A percentile compares a stretch with the other conserved stretches of the same genome.
Evolutionary conservation across 306 rosid species (phyloP).

Genomic region (Trifolium dubium): DNA sequence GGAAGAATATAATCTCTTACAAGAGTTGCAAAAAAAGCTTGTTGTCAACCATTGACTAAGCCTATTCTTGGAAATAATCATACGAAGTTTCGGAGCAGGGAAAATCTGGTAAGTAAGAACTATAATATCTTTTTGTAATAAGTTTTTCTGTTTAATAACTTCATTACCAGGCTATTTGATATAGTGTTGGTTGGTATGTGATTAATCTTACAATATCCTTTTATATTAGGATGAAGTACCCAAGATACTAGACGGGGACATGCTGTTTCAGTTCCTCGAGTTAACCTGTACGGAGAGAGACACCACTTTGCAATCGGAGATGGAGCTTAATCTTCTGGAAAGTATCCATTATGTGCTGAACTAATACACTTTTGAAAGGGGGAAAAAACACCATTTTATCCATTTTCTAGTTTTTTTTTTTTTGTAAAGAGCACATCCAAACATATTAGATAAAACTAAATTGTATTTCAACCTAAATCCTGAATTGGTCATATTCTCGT

Average conservation of each 20-base stretch:
- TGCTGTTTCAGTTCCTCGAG: not conserved
- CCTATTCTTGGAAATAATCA: too few relatives aligned
- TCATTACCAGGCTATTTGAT: too few relatives aligned
- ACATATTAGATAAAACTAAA: too few relatives aligned
- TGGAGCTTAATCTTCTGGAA: not conserved
- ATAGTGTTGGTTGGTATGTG: too few relatives aligned
- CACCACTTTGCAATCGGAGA: not conserved
- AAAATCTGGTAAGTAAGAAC: slow-evolving; percentile 67
- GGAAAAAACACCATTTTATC: too few relatives aligned
- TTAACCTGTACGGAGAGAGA: not conserved
- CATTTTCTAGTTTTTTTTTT: too few relatives aligned
- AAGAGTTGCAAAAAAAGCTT: slow-evolving; percentile 83
- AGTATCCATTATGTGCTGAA: not conserved
- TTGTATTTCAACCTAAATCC: too few relatives aligned
- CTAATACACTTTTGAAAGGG: not conserved
- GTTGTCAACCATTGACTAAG: slow-evolving; percentile 70
- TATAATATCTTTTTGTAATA: not conserved
- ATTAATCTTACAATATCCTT: not conserved
- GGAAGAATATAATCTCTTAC: slow-evolving; percentile 83
- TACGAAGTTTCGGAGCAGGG: slow-evolving; percentile 88
- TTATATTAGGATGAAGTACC: not conserved
- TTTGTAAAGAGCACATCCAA: too few relatives aligned
- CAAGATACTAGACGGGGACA: not conserved
- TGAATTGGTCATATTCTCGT: too few relatives aligned
- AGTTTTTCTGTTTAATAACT: too few relatives aligned